Evolutionary conservation across 495 filamentous ascomycete species (phyloP).

Genomic region (Sordaria brevicollis): DNA sequence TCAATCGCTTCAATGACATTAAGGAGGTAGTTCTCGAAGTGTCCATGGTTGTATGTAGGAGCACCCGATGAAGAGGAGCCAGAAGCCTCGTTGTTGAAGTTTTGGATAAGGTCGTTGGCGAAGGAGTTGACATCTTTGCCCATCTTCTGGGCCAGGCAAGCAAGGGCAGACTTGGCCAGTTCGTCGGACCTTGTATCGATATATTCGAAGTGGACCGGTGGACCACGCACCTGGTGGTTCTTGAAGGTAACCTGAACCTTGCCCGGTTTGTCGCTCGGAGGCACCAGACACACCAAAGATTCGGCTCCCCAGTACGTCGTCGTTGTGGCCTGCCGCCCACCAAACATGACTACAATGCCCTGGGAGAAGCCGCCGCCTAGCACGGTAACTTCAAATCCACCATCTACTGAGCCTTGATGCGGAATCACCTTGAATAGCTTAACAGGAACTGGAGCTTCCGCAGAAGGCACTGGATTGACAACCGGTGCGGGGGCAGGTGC

Average conservation of each 20-base stretch:
- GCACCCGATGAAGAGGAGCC: conserved; percentile 10
- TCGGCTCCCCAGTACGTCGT: conserved; percentile 76
- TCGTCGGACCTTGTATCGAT: conserved; percentile 69
- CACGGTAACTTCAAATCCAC: conserved; percentile 78
- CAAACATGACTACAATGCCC: conserved; percentile 81
- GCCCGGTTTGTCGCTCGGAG: conserved; percentile 59
- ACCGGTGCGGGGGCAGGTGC: neutral
- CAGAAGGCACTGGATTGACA: neutral
- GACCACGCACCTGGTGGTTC: conserved; percentile 26
- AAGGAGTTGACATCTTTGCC: conserved; percentile 6
- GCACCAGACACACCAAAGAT: conserved; percentile 74
- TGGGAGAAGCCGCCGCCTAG: conserved; percentile 70
- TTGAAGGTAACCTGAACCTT: conserved; percentile 67
- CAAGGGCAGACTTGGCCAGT: conserved; percentile 50
- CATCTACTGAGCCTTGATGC: conserved; percentile 65
- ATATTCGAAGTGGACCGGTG: conserved; percentile 58
- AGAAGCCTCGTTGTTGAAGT: conserved; percentile 7
- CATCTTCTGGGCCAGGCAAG: conserved; percentile 47
- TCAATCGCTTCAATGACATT: conserved; percentile 69
- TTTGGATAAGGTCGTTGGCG: neutral
- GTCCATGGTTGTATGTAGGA: conserved; percentile 7
- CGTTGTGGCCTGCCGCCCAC: conserved; percentile 62
- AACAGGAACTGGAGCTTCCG: neutral
- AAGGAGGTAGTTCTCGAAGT: conserved; percentile 60
- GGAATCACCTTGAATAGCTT: conserved; percentile 56